A percentile compares a stretch with the other conserved stretches of the same genome.
Conservation (phyloP, 2,329 filamentous ascomycete species). For the Pseudocercospora eumusae region DNA sequence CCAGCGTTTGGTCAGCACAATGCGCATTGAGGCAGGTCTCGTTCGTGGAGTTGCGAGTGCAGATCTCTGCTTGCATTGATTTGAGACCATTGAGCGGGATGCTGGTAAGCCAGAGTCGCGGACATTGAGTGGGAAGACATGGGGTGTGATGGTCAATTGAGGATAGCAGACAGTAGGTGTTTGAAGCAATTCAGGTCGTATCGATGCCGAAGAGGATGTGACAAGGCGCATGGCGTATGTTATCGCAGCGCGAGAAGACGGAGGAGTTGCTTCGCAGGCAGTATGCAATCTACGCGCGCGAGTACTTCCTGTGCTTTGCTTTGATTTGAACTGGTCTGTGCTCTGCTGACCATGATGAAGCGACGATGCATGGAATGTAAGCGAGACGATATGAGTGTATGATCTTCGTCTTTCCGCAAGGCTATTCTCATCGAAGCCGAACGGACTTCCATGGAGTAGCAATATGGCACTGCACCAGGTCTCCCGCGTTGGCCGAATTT, state of each 20-base stretch:
- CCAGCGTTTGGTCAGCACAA: slow-evolving; percentile 2
- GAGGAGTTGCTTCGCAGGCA: neutral
- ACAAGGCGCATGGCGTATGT: neutral
- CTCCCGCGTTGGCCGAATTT: neutral
- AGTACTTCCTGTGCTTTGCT: no score
- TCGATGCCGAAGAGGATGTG: neutral
- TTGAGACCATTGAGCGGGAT: neutral
- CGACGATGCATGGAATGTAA: neutral
- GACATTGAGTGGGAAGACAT: neutral
- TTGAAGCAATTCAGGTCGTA: neutral
- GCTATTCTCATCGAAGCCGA: neutral
- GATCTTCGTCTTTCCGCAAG: neutral
- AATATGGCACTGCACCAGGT: neutral
- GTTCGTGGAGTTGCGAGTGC: neutral
- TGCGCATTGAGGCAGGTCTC: neutral
- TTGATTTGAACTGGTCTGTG: neutral
- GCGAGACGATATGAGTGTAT: neutral
- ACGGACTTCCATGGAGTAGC: neutral
- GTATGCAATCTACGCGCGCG: neutral
- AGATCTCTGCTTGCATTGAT: slow-evolving; percentile 4
- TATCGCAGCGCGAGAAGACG: neutral
- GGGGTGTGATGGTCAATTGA: neutral
- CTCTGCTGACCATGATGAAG: neutral
- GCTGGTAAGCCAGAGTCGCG: neutral
- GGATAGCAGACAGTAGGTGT: neutral